These are phyloP conservation scores for Phylloboletellus chloephorus DNA, from an alignment of 1,284 basidiomycete species.

Conservation along the genomic window DNA sequence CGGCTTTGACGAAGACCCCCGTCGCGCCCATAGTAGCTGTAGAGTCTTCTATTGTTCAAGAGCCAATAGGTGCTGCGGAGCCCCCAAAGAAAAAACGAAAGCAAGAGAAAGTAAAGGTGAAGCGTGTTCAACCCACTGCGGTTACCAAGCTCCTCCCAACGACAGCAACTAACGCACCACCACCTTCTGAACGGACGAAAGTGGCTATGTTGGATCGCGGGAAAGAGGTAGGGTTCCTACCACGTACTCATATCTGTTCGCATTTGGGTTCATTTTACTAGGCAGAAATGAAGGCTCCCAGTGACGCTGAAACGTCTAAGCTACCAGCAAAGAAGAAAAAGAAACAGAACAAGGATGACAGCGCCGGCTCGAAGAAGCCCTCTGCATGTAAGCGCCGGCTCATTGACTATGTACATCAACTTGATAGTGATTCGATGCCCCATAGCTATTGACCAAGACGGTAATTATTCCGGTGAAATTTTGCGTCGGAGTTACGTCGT, in stretches of 20 bases:
- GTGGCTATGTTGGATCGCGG: background rate
- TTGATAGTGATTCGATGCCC: slow-evolving; percentile 1
- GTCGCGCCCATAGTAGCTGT: background rate
- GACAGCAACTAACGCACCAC: slow-evolving; percentile 2
- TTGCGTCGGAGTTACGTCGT: background rate
- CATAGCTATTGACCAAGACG: slow-evolving; percentile 8
- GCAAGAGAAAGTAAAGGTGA: slow-evolving; percentile 2
- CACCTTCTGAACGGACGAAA: slow-evolving; percentile 1
- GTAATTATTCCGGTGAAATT: slow-evolving; percentile 8
- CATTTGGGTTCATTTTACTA: slow-evolving; percentile 2
- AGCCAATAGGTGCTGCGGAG: background rate
- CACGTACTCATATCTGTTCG: slow-evolving; percentile 1
- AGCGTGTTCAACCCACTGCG: slow-evolving; percentile 1
- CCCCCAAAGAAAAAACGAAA: slow-evolving; percentile 24
- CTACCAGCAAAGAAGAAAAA: slow-evolving; percentile 3
- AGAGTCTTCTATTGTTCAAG: background rate
- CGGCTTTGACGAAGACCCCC: background rate
- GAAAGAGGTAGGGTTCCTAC: slow-evolving; percentile 12
- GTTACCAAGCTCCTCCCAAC: background rate
- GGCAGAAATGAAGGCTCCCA: slow-evolving; percentile 4
- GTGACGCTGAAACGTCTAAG: slow-evolving; percentile 1
- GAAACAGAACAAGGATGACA: slow-evolving; percentile 10
- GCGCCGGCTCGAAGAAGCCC: slow-evolving; percentile 1
- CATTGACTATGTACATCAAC: background rate
- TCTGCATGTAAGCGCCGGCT: slow-evolving; percentile 14